Evolutionary conservation across 257 asterid genomes (phyloP).

Genomic region (Fraxinus excelsior): DNA sequence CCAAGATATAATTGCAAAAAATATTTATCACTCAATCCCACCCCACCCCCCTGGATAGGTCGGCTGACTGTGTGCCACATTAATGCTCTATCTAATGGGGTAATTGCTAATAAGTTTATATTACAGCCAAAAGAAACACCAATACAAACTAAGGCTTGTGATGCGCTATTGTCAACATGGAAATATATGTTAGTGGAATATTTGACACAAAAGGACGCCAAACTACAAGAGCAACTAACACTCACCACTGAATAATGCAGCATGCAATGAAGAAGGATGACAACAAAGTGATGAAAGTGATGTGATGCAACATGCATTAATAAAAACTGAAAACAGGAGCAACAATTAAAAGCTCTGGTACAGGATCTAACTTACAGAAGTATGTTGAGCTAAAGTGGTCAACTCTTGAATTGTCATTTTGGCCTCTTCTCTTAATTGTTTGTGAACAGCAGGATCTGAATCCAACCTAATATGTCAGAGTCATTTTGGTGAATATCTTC

Average conservation of each 20-base stretch:
- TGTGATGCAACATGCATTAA: not conserved
- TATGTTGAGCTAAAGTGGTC: constrained; percentile 79
- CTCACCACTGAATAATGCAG: not conserved
- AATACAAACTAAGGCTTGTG: not conserved
- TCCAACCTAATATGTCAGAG: constrained; percentile 69
- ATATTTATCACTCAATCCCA: too few relatives aligned
- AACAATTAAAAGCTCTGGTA: not conserved
- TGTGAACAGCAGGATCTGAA: constrained; percentile 65
- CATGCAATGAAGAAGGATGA: not conserved
- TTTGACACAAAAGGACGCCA: not conserved
- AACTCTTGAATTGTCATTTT: constrained; percentile 87
- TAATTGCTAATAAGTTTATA: too few relatives aligned
- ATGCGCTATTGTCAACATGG: not conserved
- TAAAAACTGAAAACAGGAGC: not conserved
- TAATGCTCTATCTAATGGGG: too few relatives aligned
- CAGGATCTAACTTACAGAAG: constrained; percentile 72
- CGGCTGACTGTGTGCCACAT: too few relatives aligned
- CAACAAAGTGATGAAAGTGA: constrained; percentile 2
- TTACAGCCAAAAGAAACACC: constrained; percentile 2
- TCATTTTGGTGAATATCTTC: constrained; percentile 25
- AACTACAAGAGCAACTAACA: constrained; percentile 2
- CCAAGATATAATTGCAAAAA: too few relatives aligned
- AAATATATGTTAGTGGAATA: constrained; percentile 9
- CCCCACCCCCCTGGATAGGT: too few relatives aligned
- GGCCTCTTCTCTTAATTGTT: constrained; percentile 72